phyloP scores from a whole-genome alignment of 2,329 filamentous ascomycete genomes.

The Fusarium tupiense region DNA sequence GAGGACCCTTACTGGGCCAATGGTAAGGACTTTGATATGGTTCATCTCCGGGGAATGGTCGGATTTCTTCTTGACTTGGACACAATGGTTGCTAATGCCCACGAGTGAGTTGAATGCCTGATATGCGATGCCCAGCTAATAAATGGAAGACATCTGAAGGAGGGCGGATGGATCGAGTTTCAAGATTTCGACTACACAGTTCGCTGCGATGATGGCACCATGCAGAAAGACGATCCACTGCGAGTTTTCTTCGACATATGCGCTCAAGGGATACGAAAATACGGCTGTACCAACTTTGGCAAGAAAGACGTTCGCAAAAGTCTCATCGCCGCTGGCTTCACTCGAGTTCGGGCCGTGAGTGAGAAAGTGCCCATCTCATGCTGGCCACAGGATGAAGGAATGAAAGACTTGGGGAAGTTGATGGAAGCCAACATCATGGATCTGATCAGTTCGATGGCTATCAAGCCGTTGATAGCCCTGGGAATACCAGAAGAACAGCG shows the following conservation, averaged over 20 bases:
- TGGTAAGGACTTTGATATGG: slow-evolving; percentile 64
- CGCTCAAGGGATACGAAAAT: slow-evolving; percentile 46
- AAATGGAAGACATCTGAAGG: slow-evolving; percentile 50
- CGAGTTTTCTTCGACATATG: slow-evolving; percentile 47
- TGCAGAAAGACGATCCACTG: slow-evolving; percentile 53
- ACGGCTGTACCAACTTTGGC: slow-evolving; percentile 53
- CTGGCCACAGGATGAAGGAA: slow-evolving; percentile 54
- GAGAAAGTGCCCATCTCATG: slow-evolving; percentile 58
- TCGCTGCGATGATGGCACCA: slow-evolving; percentile 56
- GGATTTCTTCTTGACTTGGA: slow-evolving; percentile 61
- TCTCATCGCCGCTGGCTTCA: slow-evolving; percentile 56
- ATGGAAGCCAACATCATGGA: slow-evolving; percentile 56
- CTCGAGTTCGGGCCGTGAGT: slow-evolving; percentile 53
- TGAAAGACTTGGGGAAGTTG: slow-evolving; percentile 55
- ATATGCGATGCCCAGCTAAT: neutral
- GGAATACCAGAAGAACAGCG: slow-evolving; percentile 50
- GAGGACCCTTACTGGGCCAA: slow-evolving; percentile 65
- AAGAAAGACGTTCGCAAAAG: slow-evolving; percentile 47
- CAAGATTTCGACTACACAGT: slow-evolving; percentile 56
- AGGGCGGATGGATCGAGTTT: slow-evolving; percentile 63
- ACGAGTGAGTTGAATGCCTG: slow-evolving; percentile 42
- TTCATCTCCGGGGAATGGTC: slow-evolving; percentile 62
- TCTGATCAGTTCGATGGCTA: slow-evolving; percentile 54
- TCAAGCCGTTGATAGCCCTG: slow-evolving; percentile 53
- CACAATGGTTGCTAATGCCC: slow-evolving; percentile 55